Evolutionary conservation across 371 early-diverging fungal species (phyloP).

Genomic region (Mucor sp.): DNA sequence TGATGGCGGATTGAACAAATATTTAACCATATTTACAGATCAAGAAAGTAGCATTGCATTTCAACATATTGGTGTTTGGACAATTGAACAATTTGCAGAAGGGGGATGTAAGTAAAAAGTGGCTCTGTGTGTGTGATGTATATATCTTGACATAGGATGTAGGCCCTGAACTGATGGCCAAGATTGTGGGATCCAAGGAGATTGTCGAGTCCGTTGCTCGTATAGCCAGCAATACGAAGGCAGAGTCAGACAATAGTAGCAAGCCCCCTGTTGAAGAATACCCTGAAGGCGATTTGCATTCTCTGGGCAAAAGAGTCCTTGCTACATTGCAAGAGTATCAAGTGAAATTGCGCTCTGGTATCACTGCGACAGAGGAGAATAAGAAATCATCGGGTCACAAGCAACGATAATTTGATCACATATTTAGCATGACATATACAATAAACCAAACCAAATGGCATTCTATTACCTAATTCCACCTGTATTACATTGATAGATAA

Average conservation of each 20-base stretch:
- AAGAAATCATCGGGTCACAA: conserved; percentile 7
- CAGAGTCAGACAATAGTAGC: background rate
- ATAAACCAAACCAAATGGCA: background rate
- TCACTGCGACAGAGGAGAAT: background rate
- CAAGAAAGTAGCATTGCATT: conserved; percentile 72
- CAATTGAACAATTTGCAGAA: conserved; percentile 82
- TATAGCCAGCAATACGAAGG: conserved; percentile 24
- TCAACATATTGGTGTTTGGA: conserved; percentile 89
- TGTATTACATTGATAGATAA: conserved; percentile 4
- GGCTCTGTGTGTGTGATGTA: background rate
- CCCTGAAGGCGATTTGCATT: conserved; percentile 36
- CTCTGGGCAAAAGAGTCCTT: conserved; percentile 37
- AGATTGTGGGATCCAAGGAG: conserved; percentile 30
- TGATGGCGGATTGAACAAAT: conserved; percentile 69
- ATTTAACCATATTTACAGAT: conserved; percentile 69
- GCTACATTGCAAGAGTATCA: conserved; percentile 10
- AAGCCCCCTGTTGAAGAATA: background rate
- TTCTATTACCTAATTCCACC: background rate
- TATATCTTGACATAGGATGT: background rate
- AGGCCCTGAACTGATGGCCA: conserved; percentile 31
- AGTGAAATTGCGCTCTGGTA: background rate
- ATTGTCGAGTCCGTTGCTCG: conserved; percentile 32
- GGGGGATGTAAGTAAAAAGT: conserved; percentile 42
- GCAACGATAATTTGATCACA: conserved; percentile 2
- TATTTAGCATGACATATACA: background rate